A percentile compares a stretch with the other conserved stretches of the same genome.
Evolutionary conservation across 805 yeast species (phyloP).

Genomic region (Kazachstania africana): DNA sequence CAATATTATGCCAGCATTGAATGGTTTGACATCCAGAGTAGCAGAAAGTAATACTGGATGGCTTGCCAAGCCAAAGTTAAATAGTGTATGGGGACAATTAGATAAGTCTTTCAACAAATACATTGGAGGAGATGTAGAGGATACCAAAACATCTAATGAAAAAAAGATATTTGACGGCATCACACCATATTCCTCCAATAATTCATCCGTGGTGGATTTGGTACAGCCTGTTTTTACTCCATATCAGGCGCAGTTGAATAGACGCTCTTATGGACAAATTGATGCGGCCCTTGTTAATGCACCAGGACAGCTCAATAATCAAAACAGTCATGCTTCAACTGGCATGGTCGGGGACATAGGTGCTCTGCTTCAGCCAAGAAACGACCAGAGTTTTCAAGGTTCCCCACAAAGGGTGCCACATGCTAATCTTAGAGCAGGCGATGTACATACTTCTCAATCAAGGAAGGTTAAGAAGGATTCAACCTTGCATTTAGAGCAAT

Average conservation of each 20-base stretch:
- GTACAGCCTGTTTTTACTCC: slow-evolving; percentile 18
- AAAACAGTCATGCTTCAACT: no score
- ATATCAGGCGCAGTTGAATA: slow-evolving; percentile 5
- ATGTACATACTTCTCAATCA: no score
- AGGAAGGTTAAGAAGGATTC: no score
- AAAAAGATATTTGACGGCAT: slow-evolving; percentile 60
- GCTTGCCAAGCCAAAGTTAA: slow-evolving; percentile 70
- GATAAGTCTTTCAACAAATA: slow-evolving; percentile 70
- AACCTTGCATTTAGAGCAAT: no score
- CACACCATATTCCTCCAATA: slow-evolving; percentile 58
- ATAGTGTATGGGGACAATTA: slow-evolving; percentile 78
- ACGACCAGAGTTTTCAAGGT: slow-evolving; percentile 8
- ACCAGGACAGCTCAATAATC: no score
- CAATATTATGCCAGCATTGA: slow-evolving; percentile 25
- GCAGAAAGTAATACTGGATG: slow-evolving; percentile 50
- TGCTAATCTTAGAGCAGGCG: neutral
- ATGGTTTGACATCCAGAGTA: slow-evolving; percentile 34
- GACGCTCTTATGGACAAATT: slow-evolving; percentile 2
- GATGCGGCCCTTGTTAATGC: neutral
- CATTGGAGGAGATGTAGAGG: slow-evolving; percentile 75
- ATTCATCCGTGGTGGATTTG: slow-evolving; percentile 32
- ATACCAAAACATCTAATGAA: slow-evolving; percentile 27
- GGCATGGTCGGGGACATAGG: slow-evolving; percentile 3
- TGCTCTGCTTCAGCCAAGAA: slow-evolving; percentile 3
- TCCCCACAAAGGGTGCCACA: slow-evolving; percentile 8